These are phyloP conservation scores for Calvatia gigantea DNA, from an alignment of 768 basidiomycete species.

Conservation along the genomic window DNA sequence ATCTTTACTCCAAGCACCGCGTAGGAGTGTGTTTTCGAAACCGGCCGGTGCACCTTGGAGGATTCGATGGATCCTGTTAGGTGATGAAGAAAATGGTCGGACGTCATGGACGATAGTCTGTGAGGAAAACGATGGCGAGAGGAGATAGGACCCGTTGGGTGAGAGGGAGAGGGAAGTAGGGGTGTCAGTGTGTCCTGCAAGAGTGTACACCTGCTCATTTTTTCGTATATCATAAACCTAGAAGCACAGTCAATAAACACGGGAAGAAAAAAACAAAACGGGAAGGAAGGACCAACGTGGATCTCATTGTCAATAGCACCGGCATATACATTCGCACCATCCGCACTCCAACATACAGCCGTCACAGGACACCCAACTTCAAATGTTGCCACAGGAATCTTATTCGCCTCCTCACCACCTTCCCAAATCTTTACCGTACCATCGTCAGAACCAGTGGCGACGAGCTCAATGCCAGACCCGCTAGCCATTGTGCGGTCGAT, in stretches of 20 bases:
- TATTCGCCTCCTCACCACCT: slow-evolving; percentile 70
- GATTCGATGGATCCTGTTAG: slow-evolving; percentile 75
- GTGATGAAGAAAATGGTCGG: slow-evolving; percentile 87
- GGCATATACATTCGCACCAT: slow-evolving; percentile 87
- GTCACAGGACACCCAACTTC: slow-evolving; percentile 90
- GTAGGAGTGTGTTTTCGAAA: slow-evolving; percentile 85
- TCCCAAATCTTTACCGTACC: slow-evolving; percentile 92
- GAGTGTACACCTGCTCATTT: slow-evolving; percentile 71
- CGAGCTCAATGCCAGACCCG: slow-evolving; percentile 79
- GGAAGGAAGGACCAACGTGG: slow-evolving; percentile 57
- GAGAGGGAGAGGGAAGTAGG: slow-evolving; percentile 92
- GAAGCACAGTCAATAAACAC: background rate
- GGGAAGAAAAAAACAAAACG: background rate
- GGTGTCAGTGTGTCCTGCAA: slow-evolving; percentile 87
- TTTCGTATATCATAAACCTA: slow-evolving; percentile 92
- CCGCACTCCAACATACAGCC: slow-evolving; percentile 87
- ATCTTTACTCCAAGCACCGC: slow-evolving; percentile 84
- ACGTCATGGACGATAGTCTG: slow-evolving; percentile 89
- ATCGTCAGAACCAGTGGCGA: slow-evolving; percentile 90
- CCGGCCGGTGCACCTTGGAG: slow-evolving; percentile 88
- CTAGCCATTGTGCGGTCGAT: slow-evolving; percentile 84
- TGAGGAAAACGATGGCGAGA: slow-evolving; percentile 89
- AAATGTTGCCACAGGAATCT: slow-evolving; percentile 74
- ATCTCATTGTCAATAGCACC: slow-evolving; percentile 95
- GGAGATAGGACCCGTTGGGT: slow-evolving; percentile 81